Evolutionary conservation across 371 early-diverging fungal genomes (phyloP).

Genomic region (Actinomortierella wolfii): DNA sequence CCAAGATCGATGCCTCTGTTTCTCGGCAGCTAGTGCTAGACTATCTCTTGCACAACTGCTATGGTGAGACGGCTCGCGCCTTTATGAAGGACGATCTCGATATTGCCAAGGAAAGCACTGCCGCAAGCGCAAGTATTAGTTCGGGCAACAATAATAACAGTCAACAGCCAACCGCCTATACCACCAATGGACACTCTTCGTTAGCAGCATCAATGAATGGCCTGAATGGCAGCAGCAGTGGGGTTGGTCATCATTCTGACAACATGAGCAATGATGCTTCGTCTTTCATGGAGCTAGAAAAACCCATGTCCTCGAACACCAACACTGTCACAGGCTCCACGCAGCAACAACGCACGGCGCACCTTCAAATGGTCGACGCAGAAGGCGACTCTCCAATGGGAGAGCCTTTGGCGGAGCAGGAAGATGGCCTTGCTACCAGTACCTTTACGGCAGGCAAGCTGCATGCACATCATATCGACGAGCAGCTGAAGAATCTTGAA

Average conservation of each 20-base stretch:
- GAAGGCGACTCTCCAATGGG: constrained; percentile 47
- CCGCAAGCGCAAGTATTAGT: neutral
- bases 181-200: constrained; percentile 1
- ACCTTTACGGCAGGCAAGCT: constrained; percentile 32
- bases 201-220: constrained; percentile 2
- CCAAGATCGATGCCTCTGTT: constrained; percentile 39
- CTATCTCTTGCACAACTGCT: constrained; percentile 65
- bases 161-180: constrained; percentile 4
- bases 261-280: neutral
- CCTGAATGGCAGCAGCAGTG: neutral
- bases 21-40: constrained; percentile 52
- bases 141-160: neutral
- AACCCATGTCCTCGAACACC: neutral
- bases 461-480: constrained; percentile 38
- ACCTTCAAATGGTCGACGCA: constrained; percentile 1
- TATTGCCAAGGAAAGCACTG: constrained; percentile 19
- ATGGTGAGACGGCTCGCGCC: constrained; percentile 65
- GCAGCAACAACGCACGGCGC: constrained; percentile 2
- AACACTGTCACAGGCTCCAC: too few relatives aligned
- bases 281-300: constrained; percentile 4
- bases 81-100: constrained; percentile 55
- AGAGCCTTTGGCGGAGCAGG: constrained; percentile 14
- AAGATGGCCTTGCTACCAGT: constrained; percentile 10
- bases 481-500: constrained; percentile 44
- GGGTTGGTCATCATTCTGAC: neutral